phyloP scores from a whole-genome alignment of 1,284 basidiomycete genomes.

The Golubevia sp. region DNA sequence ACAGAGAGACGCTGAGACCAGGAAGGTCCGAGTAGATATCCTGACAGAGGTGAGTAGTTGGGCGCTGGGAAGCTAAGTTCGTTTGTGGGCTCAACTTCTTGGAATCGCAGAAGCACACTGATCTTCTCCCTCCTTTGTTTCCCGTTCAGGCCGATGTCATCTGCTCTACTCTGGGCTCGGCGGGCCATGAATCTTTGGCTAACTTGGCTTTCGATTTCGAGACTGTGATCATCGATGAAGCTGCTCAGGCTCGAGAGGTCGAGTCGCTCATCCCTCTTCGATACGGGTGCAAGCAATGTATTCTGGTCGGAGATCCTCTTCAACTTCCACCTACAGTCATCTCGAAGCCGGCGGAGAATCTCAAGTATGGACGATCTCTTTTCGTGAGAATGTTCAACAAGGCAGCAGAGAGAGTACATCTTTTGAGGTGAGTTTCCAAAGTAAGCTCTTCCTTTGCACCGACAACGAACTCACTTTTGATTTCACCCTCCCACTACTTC shows the following conservation, averaged over 20 bases:
- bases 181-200: constrained; percentile 82
- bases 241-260: constrained; percentile 94
- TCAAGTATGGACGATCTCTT: constrained; percentile 83
- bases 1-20: constrained; percentile 39
- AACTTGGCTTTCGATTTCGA: constrained; percentile 79
- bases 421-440: constrained; percentile 74
- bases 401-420: constrained; percentile 78
- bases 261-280: constrained; percentile 96
- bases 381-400: constrained; percentile 90
- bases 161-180: constrained; percentile 85
- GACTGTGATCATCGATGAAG: constrained; percentile 96
- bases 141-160: constrained; percentile 86
- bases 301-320: constrained; percentile 97
- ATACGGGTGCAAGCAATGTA: constrained; percentile 80
- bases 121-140: constrained; percentile 69
- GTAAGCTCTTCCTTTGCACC: neutral
- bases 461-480: too few species aligned
- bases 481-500: neutral
- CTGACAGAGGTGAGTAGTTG: constrained; percentile 10
- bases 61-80: neutral
- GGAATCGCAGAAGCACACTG: constrained; percentile 66
- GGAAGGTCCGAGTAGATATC: constrained; percentile 34
- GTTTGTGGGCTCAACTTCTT: constrained; percentile 66
- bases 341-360: constrained; percentile 79
- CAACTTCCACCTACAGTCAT: constrained; percentile 96